phyloP scores from a whole-genome alignment of 2,329 filamentous ascomycete genomes.

The Penicillium palitans region DNA sequence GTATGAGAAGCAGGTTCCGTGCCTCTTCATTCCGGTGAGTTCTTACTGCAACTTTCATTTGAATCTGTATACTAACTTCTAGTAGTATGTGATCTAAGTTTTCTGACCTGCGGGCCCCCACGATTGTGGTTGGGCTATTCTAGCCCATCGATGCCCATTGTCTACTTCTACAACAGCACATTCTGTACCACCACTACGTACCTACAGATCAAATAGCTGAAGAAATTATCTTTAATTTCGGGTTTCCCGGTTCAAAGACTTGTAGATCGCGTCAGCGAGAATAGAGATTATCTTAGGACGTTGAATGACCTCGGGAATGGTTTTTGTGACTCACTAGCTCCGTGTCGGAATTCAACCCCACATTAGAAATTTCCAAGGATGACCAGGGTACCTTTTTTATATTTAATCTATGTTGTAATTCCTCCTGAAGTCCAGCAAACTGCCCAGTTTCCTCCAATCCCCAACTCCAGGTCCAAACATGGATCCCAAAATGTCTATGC shows the following conservation, averaged over 20 bases:
- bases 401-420: background rate
- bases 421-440: background rate
- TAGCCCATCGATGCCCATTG: background rate
- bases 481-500: background rate
- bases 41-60: background rate
- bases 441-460: background rate
- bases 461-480: background rate
- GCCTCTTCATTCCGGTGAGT: conserved; percentile 74
- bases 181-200: background rate
- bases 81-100: conserved; percentile 12
- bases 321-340: background rate
- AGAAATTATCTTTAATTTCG: background rate
- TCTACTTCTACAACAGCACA: background rate
- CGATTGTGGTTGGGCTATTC: background rate
- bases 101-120: too few relatives aligned
- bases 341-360: background rate
- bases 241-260: background rate
- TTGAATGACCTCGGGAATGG: background rate
- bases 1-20: conserved; percentile 76
- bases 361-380: background rate
- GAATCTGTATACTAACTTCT: background rate
- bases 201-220: background rate
- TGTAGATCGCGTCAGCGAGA: background rate
- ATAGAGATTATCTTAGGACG: background rate
- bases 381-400: background rate